Conservation (phyloP, 2,329 filamentous ascomycete genomes). For the Fusarium concolor region DNA sequence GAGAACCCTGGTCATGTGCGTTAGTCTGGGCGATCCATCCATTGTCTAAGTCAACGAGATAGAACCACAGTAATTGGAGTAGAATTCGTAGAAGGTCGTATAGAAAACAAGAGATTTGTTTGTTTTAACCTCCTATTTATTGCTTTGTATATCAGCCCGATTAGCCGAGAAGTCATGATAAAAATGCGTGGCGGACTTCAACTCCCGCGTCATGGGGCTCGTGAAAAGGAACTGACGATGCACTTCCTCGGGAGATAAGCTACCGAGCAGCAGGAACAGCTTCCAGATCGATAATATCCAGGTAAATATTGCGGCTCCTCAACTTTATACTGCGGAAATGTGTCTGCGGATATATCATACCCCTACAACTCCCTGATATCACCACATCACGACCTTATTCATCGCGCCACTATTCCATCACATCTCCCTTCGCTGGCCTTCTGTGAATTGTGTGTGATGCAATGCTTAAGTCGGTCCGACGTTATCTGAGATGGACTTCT, state of each 20-base stretch:
- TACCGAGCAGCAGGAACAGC: conserved; percentile 8
- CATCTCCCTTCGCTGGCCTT: not conserved
- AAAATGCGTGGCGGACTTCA: conserved; percentile 12
- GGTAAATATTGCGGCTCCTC: not conserved
- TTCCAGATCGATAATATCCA: not conserved
- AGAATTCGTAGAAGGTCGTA: not conserved
- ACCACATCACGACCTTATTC: conserved; percentile 3
- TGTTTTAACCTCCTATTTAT: not conserved
- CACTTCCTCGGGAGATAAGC: conserved; percentile 10
- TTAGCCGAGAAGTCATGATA: not conserved
- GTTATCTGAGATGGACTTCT: conserved; percentile 16
- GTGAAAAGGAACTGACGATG: conserved; percentile 9
- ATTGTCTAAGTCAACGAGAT: conserved; percentile 3
- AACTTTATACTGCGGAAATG: not conserved
- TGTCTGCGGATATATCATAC: not conserved
- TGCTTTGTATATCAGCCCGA: not conserved
- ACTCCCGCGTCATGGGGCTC: conserved; percentile 5
- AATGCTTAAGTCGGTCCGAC: not conserved
- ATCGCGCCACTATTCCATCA: conserved; percentile 1
- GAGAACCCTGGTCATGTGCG: conserved; percentile 24
- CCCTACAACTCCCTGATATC: conserved; percentile 3
- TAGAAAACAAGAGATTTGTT: not conserved
- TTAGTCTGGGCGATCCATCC: conserved; percentile 18
- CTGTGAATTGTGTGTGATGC: not conserved
- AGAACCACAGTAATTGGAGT: not conserved